Conservation (phyloP, 2,329 filamentous ascomycete genomes). For the Mycosphaerella arachidis region DNA sequence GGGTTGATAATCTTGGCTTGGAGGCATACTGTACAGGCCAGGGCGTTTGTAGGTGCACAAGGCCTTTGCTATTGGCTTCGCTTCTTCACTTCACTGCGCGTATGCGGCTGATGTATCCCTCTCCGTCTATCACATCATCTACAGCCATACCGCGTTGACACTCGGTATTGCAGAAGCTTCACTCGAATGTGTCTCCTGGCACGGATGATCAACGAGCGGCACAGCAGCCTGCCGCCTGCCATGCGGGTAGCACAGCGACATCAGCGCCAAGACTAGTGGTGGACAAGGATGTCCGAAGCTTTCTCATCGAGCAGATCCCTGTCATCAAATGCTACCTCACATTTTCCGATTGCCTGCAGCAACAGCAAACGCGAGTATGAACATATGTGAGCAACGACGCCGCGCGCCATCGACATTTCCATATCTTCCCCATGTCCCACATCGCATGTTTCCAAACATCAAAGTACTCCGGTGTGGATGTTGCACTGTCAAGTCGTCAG, state of each 20-base stretch:
- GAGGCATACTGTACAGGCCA: not conserved
- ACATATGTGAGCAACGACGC: not conserved
- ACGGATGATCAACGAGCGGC: not conserved
- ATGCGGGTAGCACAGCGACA: not conserved
- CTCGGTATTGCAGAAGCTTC: not conserved
- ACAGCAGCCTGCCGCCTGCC: not conserved
- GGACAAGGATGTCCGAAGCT: not conserved
- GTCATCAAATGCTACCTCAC: not conserved
- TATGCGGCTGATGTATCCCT: not conserved
- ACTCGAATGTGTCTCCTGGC: not conserved
- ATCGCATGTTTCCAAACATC: not conserved
- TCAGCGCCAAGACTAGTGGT: not conserved
- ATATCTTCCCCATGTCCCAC: not conserved
- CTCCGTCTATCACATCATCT: not conserved
- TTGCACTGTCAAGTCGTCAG: not conserved
- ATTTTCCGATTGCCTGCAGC: not conserved
- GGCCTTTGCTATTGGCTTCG: not conserved
- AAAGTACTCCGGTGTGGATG: not conserved
- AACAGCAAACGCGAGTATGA: not conserved
- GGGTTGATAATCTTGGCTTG: not conserved
- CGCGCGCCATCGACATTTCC: not conserved
- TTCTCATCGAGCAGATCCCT: not conserved
- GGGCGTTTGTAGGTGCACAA: not conserved
- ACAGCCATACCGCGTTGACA: not conserved
- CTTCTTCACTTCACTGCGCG: not conserved